phyloP scores from a whole-genome alignment of 2,329 filamentous ascomycete species.

The Aureobasidium musti region DNA sequence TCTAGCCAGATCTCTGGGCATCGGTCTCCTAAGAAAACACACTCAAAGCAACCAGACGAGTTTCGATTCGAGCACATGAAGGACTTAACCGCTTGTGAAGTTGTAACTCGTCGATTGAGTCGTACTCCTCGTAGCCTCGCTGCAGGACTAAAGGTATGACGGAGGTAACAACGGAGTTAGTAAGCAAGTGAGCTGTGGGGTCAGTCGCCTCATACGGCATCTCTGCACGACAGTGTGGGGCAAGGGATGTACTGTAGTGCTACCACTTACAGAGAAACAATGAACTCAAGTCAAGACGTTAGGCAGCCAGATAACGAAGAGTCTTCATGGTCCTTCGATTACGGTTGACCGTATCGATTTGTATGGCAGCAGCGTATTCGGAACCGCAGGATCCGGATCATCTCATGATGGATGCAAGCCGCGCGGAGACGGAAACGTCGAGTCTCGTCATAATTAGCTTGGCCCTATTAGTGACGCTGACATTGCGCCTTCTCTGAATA shows the following conservation, averaged over 20 bases:
- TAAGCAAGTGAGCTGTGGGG: neutral
- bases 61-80: neutral
- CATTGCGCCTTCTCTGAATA: slow-evolving; percentile 16
- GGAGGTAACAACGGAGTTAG: neutral
- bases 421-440: slow-evolving; percentile 16
- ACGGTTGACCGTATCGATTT: neutral
- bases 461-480: slow-evolving; percentile 26
- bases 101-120: neutral
- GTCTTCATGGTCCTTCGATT: neutral
- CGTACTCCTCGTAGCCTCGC: neutral
- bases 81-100: neutral
- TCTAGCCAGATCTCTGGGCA: neutral
- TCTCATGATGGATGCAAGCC: slow-evolving; percentile 18
- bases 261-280: neutral
- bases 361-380: slow-evolving; percentile 10
- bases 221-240: neutral
- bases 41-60: neutral
- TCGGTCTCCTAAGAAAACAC: neutral
- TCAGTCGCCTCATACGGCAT: neutral
- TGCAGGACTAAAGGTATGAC: neutral
- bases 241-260: neutral
- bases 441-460: slow-evolving; percentile 30
- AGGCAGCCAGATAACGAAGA: slow-evolving; percentile 11
- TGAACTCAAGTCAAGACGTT: neutral
- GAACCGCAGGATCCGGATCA: neutral